Evolutionary conservation across 768 basidiomycete species (phyloP), one percentile per base, ranked within the genome.

Genomic region (Fomitopsis pulvina): DNA sequence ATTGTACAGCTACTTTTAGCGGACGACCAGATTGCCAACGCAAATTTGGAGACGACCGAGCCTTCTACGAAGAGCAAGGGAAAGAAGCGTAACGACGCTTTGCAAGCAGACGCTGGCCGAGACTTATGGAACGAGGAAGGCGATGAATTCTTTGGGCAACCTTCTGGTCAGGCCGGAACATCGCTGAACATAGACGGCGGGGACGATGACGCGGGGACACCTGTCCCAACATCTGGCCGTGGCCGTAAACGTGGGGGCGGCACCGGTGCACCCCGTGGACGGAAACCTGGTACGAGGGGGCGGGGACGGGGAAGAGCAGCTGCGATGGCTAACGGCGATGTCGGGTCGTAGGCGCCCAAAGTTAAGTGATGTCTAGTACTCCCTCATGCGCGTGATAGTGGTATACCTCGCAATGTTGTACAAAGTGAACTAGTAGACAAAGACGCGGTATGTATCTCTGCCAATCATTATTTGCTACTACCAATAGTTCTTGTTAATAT

Each of bases 1-100:
- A 96, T 99, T 48, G 95, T 95, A 14, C 92, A 93, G 53, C 68
- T 99, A 40, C 73, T 99, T 44, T 78, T 99, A 60, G 94, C 92
- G 60, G 94, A 97, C 59, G 92, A 96, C 58, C 94, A 98, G 60
- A 68, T 97, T 14, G 91, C 86, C 2, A 80, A 76, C 41, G 67
- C 90, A 32, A 68, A 79, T 8, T 67, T 66, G 21, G 49, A 55
- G 9, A 67, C 78, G 2, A 67, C 70, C 3, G 41, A 52, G 27
- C 55, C 75, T 27, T 63, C 78, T 12, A 55, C 61, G 18, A 67
- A 66, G 47, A 59, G 66, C 34, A 54, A 62, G 14, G 65, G 66
- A 20, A 71, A 74, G 56, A 62, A 69, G 57, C 47, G 65, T 51
- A 56, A 63, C 55, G 55, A 63, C 55, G 51, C 65, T 44, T 48